phyloP scores from a whole-genome alignment of 441 rosid genomes.

The Melastoma candidum region DNA sequence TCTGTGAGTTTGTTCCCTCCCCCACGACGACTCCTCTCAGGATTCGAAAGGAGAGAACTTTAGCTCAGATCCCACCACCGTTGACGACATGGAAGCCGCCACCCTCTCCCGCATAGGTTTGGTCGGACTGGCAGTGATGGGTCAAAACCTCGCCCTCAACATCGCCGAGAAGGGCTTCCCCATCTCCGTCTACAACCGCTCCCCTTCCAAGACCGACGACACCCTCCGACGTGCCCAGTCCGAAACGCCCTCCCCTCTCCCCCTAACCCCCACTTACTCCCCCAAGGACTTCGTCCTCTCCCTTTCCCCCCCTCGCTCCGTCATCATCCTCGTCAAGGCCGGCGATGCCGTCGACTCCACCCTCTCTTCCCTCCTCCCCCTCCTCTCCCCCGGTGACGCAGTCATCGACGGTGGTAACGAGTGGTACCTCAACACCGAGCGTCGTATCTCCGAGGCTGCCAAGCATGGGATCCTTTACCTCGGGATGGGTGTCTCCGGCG shows the following conservation, averaged over 20 bases:
- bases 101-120: slow-evolving; percentile 63
- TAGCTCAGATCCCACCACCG: not conserved
- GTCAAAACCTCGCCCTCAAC: slow-evolving; percentile 85
- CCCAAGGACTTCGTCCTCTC: slow-evolving; percentile 91
- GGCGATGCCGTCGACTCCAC: slow-evolving; percentile 90
- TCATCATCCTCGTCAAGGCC: slow-evolving; percentile 89
- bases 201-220: slow-evolving; percentile 80
- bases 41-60: not conserved
- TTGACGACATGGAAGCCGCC: slow-evolving; percentile 26
- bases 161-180: slow-evolving; percentile 91
- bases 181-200: slow-evolving; percentile 88
- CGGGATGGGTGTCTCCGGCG: slow-evolving; percentile 97
- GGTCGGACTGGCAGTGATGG: slow-evolving; percentile 94
- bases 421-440: slow-evolving; percentile 87
- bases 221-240: slow-evolving; percentile 54
- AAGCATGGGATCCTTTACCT: slow-evolving; percentile 56
- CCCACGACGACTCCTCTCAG: not conserved
- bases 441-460: slow-evolving; percentile 58
- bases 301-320: slow-evolving; percentile 72
- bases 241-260: slow-evolving; percentile 72
- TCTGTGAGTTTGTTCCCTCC: not conserved
- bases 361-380: slow-evolving; percentile 60
- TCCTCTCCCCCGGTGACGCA: slow-evolving; percentile 73
- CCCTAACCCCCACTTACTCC: slow-evolving; percentile 57
- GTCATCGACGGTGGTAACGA: slow-evolving; percentile 95